Base-by-base conservation (phyloP, 805 yeast species). In the Hanseniaspora thailandica region DNA sequence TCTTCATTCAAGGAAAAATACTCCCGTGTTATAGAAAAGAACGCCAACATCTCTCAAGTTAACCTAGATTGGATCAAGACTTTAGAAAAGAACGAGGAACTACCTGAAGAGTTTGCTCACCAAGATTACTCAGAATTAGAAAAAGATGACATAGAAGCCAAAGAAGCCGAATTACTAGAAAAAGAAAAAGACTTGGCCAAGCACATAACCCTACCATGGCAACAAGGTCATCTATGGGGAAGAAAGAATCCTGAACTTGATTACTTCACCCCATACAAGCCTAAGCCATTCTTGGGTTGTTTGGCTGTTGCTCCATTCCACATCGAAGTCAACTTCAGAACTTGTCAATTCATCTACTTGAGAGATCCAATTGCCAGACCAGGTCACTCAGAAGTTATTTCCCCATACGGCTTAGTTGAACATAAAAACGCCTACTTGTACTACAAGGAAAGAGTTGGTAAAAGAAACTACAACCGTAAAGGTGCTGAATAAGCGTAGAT, bases 281-380 rank as follows among this genome's bases (percentile, higher is more conserved):
- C 96, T 59, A 83, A 96, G 70, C 93, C 87, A 43, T 93, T 90
- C 69, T 70, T 93, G 58, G 89, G 95, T 2, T 94, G 95, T 45
- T 86, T 88, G 69, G 93, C 97, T 12, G 77, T 93, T 56, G 75
- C 86, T 62, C 98, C 98, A 28, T 82, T 85, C 57, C 97, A 93
- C 68, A 72, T 93, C 52, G 97, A 93, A 70, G 72, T 93, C 44
- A 85, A 95, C 22, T 90, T 86, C 68, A 77, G 78, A 57, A 87
- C 97, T 5, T 90, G 97, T 66, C 96, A 89, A 66, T 97, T 96
- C 5, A 84, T 93, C n/a, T 93, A 90, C 68, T 70, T 93, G 67
- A 83, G 97, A 69, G 95, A 93, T 67, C 98, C 98, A 15, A 88
- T 93, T 47, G 95, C 97, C 13, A 80, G 97, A 67, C 96, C 97